Evolutionary conservation across 306 rosid species (phyloP).

Genomic region (Crotalaria pallida): DNA sequence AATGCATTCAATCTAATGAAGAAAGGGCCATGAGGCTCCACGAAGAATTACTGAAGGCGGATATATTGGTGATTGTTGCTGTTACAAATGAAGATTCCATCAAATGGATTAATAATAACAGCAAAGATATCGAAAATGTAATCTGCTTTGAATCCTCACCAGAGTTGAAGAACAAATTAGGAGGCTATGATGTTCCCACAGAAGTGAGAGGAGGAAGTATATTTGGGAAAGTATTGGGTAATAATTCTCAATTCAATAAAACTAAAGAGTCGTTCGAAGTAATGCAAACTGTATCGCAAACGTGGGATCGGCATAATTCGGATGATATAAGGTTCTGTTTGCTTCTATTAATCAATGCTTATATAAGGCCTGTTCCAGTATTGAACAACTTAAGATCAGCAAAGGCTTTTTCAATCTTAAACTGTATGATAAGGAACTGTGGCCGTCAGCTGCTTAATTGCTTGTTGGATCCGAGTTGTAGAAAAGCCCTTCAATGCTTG

Average conservation of each 20-base stretch:
- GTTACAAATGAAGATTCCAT: slow-evolving; percentile 50
- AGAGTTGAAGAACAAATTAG: slow-evolving; percentile 50
- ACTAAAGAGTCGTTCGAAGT: slow-evolving; percentile 45
- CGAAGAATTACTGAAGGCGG: slow-evolving; percentile 32
- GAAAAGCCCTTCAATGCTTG: slow-evolving; percentile 84
- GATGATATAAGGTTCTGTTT: slow-evolving; percentile 87
- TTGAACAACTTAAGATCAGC: slow-evolving; percentile 75
- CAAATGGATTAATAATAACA: slow-evolving; percentile 36
- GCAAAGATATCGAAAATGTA: slow-evolving; percentile 35
- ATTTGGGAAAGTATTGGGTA: slow-evolving; percentile 34
- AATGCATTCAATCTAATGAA: slow-evolving; percentile 24
- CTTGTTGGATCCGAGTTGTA: slow-evolving; percentile 71
- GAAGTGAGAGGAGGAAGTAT: slow-evolving; percentile 37
- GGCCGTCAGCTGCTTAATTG: slow-evolving; percentile 73
- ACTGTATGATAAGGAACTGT: slow-evolving; percentile 76
- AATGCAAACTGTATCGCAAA: slow-evolving; percentile 61
- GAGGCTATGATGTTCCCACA: slow-evolving; percentile 46
- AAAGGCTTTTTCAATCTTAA: slow-evolving; percentile 70
- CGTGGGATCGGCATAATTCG: slow-evolving; percentile 70
- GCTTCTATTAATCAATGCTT: slow-evolving; percentile 69
- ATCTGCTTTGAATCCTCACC: slow-evolving; percentile 70
- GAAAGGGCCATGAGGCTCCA: slow-evolving; percentile 19
- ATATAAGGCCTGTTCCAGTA: slow-evolving; percentile 69
- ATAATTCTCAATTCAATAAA: slow-evolving; percentile 26
- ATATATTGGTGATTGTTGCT: slow-evolving; percentile 63